Evolutionary conservation across 805 yeast species (phyloP).

Genomic region (Pichia paraexigua): DNA sequence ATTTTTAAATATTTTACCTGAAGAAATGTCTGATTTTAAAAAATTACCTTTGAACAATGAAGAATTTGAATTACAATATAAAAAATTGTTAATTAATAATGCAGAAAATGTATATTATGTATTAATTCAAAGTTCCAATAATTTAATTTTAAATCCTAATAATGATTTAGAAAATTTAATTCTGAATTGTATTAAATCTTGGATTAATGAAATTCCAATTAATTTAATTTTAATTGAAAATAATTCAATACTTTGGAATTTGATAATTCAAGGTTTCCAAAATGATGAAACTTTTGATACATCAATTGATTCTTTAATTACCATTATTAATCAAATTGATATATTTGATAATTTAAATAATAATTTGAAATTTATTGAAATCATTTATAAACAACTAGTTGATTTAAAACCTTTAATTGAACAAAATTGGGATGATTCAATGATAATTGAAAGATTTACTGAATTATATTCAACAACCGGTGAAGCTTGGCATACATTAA

Average conservation of each 20-base stretch:
- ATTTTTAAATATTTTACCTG: conserved; percentile 82
- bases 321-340: conserved; percentile 73
- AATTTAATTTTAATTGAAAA: conserved; percentile 50
- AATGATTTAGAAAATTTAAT: conserved; percentile 36
- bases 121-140: conserved; percentile 42
- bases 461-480: conserved; percentile 86
- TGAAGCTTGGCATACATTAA: conserved; percentile 87
- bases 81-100: conserved; percentile 54
- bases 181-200: conserved; percentile 72
- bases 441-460: conserved; percentile 59
- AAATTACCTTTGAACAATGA: conserved; percentile 75
- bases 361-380: conserved; percentile 25
- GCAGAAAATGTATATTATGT: conserved; percentile 61
- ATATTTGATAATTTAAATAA: conserved; percentile 64
- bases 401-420: conserved; percentile 46
- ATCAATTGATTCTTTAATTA: conserved; percentile 35
- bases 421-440: conserved; percentile 49
- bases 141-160: conserved; percentile 17
- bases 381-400: conserved; percentile 52
- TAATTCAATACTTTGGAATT: conserved; percentile 48
- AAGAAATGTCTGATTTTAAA: conserved; percentile 74
- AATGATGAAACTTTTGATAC: background rate
- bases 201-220: conserved; percentile 85
- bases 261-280: conserved; percentile 40
- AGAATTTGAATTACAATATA: conserved; percentile 61